phyloP scores from a whole-genome alignment of 202 grass and related monocot species.

The Sporobolus alterniflorus region DNA sequence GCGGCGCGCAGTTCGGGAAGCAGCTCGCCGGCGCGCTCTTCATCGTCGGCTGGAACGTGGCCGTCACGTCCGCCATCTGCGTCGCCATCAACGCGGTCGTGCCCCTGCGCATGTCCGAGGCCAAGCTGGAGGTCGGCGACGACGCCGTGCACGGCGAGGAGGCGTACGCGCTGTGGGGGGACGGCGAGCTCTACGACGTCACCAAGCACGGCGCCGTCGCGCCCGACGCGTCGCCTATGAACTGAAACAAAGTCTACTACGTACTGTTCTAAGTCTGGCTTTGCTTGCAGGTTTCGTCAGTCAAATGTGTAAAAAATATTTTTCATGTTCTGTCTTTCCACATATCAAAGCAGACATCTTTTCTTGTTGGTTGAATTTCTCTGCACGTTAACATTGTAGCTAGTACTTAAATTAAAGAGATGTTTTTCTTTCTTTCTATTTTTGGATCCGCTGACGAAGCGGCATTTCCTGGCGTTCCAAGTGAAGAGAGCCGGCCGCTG shows the following conservation, averaged over 20 bases:
- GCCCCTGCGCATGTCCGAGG: constrained; percentile 55
- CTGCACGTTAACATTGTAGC: too few species aligned
- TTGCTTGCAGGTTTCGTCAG: too few species aligned
- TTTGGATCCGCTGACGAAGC: not conserved
- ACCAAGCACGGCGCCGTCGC: constrained; percentile 46
- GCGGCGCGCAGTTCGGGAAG: constrained; percentile 52
- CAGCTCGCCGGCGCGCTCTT: constrained; percentile 61
- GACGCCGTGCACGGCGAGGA: constrained; percentile 75
- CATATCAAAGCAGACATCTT: too few species aligned
- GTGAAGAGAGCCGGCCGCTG: not conserved
- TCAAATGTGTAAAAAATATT: too few species aligned
- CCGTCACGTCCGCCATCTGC: constrained; percentile 53
- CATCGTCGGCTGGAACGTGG: constrained; percentile 53
- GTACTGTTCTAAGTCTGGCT: too few species aligned
- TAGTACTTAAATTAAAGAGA: too few species aligned
- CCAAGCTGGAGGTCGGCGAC: constrained; percentile 57
- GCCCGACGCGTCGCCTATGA: too few species aligned
- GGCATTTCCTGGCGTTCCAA: not conserved
- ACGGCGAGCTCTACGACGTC: constrained; percentile 60
- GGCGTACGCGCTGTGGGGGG: constrained; percentile 73
- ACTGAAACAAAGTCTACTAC: too few species aligned
- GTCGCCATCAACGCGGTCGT: constrained; percentile 40
- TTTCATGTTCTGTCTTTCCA: too few species aligned
- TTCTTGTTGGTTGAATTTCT: too few species aligned
- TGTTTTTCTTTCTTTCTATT: not conserved